Conservation (phyloP, 176 grass and related monocot species). For the Carex myosuroides region DNA sequence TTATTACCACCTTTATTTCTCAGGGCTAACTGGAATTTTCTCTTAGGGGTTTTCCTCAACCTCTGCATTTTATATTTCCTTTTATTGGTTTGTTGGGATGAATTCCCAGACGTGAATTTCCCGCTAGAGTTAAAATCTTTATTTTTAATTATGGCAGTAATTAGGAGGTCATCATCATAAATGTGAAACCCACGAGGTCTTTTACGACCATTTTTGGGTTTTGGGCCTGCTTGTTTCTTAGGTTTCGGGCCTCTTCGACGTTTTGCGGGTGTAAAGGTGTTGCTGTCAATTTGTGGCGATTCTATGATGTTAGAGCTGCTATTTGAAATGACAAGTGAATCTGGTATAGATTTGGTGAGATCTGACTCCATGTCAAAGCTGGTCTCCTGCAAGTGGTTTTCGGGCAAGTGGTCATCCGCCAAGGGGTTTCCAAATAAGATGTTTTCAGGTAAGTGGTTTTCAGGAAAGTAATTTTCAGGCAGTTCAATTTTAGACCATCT, state of each 20-base stretch:
- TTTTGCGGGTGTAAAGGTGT: slow-evolving; percentile 18
- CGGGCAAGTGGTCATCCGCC: neutral
- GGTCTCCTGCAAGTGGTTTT: slow-evolving; percentile 2
- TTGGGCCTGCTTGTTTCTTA: slow-evolving; percentile 9
- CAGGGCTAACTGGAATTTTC: slow-evolving; percentile 23
- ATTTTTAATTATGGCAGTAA: slow-evolving; percentile 87
- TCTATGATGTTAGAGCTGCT: slow-evolving; percentile 23
- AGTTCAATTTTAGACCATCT: slow-evolving; percentile 16
- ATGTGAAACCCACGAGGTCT: slow-evolving; percentile 78
- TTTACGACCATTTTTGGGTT: slow-evolving; percentile 39
- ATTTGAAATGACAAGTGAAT: slow-evolving; percentile 31
- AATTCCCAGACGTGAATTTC: slow-evolving; percentile 37
- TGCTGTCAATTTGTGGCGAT: slow-evolving; percentile 17
- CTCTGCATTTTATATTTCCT: slow-evolving; percentile 20
- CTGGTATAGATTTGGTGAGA: slow-evolving; percentile 13
- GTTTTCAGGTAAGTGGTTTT: slow-evolving; percentile 13
- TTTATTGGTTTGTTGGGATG: neutral
- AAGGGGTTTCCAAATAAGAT: slow-evolving; percentile 9
- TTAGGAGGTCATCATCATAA: slow-evolving; percentile 89
- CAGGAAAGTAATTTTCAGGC: slow-evolving; percentile 15
- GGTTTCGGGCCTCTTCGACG: slow-evolving; percentile 19
- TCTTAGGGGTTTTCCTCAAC: slow-evolving; percentile 20
- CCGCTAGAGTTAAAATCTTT: slow-evolving; percentile 61
- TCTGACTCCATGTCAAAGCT: slow-evolving; percentile 7
- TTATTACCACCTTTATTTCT: slow-evolving; percentile 16